Base-by-base conservation (phyloP, 441 rosid species). In the Breynia disticha region DNA sequence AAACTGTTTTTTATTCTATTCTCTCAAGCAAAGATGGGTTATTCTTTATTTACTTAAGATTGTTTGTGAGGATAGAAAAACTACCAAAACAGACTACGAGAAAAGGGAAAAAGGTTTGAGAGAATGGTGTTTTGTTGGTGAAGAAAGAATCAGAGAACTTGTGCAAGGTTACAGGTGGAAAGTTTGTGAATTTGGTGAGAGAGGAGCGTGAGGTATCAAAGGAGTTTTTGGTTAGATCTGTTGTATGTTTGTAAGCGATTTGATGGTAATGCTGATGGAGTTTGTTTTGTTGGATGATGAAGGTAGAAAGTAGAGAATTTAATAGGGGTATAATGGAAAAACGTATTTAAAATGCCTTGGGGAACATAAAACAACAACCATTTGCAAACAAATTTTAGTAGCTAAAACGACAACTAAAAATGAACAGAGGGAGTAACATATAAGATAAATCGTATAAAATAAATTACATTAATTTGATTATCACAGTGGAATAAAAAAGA, bases 201-300 rank as follows among this genome's bases (percentile, higher is more conserved):
- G 91, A 90, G 62, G 97, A 87, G 76, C 85, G 76, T 66, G 95
- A 82, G 59, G 98, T 86, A 43, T 77, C 82, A 1, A 94, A 91
- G 73, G 95, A 83, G 77, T 82, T 74, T 62, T 60, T 91, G 52
- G 95, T 83, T 32, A 83, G 91, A 91, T 74, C 87, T 91, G 56
- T 71, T 91, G 77, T 86, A 83, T 48, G 90, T 82, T 64, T 80
- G 87, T 46, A 96, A 91, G 67, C 96, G 96, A 56, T 87, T 83
- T 47, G 84, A 79, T 53, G 65, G 64, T 5, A 66, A 41, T 43
- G 72, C 72, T n/a, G 98, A 91, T 43, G 96, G 95, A n/a, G 24
- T 91, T 82, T 66, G 68, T 70, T 10, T 72, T 91, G 45, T 50
- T 66, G 19, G 94, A 83, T 57, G n/a, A n/a, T n/a, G n/a, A n/a